Evolutionary conservation across 2,329 filamentous ascomycete genomes (phyloP), one percentile per base, ranked within the genome.

Genomic region (Epichloe elymi): DNA sequence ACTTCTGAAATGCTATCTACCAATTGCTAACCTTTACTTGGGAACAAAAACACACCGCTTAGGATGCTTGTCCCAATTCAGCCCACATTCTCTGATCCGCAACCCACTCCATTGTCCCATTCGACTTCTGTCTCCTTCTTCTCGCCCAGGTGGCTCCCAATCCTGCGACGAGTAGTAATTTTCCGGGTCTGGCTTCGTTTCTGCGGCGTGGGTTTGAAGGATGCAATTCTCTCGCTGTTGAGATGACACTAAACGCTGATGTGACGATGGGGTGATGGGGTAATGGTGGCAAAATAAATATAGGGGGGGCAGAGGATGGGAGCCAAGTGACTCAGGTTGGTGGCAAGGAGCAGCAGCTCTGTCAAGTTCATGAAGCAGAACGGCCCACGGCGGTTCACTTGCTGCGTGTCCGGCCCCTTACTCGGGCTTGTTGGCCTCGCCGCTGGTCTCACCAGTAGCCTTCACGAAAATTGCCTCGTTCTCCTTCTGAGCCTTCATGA

Each of bases 401-500:
- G 51, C 39, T 40, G 14, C 30, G 15, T 23, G 15, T 47, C 42
- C 43, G 23, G 23, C n/a, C 48, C 12, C 14, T 47, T 53, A 53
- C 45, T 53, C 51, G 33, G 51, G 2, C 47, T 47, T 52, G 43
- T 38, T 45, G 36, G 47, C 30, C 19, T 46, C 20, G 36, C 19
- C 17, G 40, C 15, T 19, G 41, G 48, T 30, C 45, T 60, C 59
- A 50, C 61, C 61, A 33, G 61, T 62, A 15, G 46, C 46, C 67
- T 78, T 74, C 58, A 72, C 74, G 74, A 96, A 94, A 53, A 95
- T 76, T 58, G 79, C 81, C 77, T 93, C 89, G 72, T 97, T 98
- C 68, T 95, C 89, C 74, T 91, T 83, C 76, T 96, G 90, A 50
- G 93, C 91, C 78, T 94, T 89, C 74, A 95, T 82, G 75, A 97